Conservation (phyloP, 140 eudicot species). For the Flaveria floridana region DNA sequence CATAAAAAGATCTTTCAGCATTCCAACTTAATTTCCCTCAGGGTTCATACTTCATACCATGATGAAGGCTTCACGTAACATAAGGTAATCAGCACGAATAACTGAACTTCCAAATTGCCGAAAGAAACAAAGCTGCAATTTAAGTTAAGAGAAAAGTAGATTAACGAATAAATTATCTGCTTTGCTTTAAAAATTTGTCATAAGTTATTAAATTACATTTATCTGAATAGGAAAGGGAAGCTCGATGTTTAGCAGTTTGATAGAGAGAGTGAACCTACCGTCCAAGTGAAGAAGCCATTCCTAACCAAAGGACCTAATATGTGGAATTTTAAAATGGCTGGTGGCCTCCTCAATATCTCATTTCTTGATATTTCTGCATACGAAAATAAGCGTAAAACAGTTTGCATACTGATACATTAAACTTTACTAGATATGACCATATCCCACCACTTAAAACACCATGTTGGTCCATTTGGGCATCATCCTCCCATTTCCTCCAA, state of each 20-base stretch:
- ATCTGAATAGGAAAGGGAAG: not conserved
- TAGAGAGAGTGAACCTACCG: conserved; percentile 44
- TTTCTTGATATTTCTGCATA: conserved; percentile 76
- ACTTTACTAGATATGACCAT: not conserved
- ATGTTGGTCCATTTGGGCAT: conserved; percentile 80
- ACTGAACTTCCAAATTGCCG: conserved; percentile 91
- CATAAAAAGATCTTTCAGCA: not conserved
- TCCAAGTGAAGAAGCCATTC: conserved; percentile 67
- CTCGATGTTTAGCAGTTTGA: not conserved
- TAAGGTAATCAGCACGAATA: conserved; percentile 87
- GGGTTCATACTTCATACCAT: conserved; percentile 43
- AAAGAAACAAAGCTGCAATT: conserved; percentile 79
- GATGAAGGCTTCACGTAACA: conserved; percentile 90
- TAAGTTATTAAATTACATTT: not conserved
- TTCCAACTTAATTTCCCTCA: not conserved
- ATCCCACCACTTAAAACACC: conserved; percentile 68
- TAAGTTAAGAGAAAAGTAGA: not conserved
- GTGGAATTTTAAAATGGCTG: conserved; percentile 69
- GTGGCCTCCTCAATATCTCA: conserved; percentile 75
- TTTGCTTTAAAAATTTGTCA: not conserved
- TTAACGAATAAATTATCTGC: not conserved
- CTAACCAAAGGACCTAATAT: conserved; percentile 58
- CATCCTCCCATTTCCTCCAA: conserved; percentile 98
- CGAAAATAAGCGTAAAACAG: not conserved
- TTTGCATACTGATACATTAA: not conserved